Conservation (phyloP, 768 basidiomycete species). For the Boletus tomentosulus region DNA sequence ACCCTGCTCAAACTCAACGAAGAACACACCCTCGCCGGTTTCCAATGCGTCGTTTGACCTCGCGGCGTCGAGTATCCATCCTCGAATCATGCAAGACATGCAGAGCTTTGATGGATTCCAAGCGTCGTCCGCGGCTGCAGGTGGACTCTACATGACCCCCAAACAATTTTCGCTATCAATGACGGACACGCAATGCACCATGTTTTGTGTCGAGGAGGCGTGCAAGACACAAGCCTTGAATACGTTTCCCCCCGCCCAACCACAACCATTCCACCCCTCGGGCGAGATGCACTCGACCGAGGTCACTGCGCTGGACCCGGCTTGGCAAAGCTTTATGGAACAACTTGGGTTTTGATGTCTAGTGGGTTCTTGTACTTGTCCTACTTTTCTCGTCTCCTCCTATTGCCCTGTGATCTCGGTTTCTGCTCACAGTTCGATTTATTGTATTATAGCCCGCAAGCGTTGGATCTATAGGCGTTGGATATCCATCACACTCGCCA, state of each 20-base stretch:
- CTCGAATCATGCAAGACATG: slow-evolving; percentile 50
- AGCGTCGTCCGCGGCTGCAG: slow-evolving; percentile 11
- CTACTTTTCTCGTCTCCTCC: too few relatives aligned
- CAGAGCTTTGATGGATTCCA: slow-evolving; percentile 38
- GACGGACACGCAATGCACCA: slow-evolving; percentile 29
- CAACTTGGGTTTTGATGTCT: slow-evolving; percentile 52
- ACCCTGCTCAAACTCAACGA: slow-evolving; percentile 10
- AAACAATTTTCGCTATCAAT: slow-evolving; percentile 27
- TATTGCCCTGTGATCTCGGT: too few relatives aligned
- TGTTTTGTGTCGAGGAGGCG: slow-evolving; percentile 16
- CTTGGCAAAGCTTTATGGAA: slow-evolving; percentile 66
- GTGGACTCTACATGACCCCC: slow-evolving; percentile 25
- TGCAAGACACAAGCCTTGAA: slow-evolving; percentile 10
- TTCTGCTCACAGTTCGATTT: neutral
- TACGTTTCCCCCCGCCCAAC: slow-evolving; percentile 14
- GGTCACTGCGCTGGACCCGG: slow-evolving; percentile 48
- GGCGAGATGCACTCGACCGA: slow-evolving; percentile 6
- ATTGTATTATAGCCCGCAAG: neutral
- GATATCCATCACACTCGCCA: too few relatives aligned
- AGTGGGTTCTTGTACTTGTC: neutral
- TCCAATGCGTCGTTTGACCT: slow-evolving; percentile 7
- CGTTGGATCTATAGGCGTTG: too few relatives aligned
- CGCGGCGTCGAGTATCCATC: slow-evolving; percentile 19
- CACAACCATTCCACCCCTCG: slow-evolving; percentile 4
- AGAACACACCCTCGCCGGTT: neutral